Conservation (phyloP, 257 asterid species). For the Solanum tacnaense region DNA sequence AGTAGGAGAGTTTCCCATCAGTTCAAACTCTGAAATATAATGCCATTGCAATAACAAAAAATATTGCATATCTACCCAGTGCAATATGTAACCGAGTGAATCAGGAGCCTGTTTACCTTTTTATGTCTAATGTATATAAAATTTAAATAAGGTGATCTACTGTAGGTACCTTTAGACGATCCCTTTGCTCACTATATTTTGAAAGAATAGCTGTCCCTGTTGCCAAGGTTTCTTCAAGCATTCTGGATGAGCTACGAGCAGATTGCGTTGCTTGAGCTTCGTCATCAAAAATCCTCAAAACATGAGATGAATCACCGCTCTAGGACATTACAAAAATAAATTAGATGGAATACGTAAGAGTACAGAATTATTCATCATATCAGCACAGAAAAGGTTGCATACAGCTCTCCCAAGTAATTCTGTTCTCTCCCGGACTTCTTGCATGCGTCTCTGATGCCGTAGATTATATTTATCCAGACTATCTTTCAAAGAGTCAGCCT, state of each 20-base stretch:
- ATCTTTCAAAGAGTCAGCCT: neutral
- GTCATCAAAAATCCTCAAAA: neutral
- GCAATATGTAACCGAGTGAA: neutral
- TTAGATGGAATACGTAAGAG: neutral
- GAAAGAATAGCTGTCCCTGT: neutral
- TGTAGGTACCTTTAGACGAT: neutral
- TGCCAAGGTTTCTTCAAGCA: neutral
- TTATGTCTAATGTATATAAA: neutral
- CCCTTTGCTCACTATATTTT: neutral
- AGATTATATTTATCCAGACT: neutral
- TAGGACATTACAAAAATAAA: too few species aligned
- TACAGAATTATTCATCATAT: neutral
- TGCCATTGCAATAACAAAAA: neutral
- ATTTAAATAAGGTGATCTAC: neutral
- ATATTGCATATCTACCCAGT: neutral
- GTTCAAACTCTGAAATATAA: neutral
- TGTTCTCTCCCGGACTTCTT: neutral
- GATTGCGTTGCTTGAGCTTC: neutral
- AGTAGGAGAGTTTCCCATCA: neutral
- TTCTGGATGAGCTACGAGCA: neutral
- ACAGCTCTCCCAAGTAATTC: neutral
- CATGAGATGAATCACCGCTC: neutral
- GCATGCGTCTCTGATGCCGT: neutral
- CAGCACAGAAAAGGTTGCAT: neutral
- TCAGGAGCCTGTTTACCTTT: neutral